These are phyloP conservation scores for Malassezia yamatoensis DNA, from an alignment of 1,284 basidiomycete genomes.

Conservation along the genomic window DNA sequence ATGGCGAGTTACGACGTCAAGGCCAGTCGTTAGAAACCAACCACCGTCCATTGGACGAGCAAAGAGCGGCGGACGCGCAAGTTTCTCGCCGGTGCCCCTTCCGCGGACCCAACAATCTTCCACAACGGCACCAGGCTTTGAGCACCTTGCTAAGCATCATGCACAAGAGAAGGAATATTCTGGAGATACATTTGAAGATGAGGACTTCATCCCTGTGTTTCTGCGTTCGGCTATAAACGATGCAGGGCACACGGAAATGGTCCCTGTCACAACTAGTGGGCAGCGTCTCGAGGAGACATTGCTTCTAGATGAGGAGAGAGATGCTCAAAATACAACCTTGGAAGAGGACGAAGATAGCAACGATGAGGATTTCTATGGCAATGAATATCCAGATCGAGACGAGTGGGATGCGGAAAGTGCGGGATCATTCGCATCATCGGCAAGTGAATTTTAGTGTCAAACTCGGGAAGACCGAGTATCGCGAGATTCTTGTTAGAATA, in stretches of 20 bases:
- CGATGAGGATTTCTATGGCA: slow-evolving; percentile 43
- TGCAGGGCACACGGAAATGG: not conserved
- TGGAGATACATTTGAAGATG: slow-evolving; percentile 9
- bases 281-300: slow-evolving; percentile 7
- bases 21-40: not conserved
- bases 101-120: slow-evolving; percentile 16
- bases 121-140: slow-evolving; percentile 14
- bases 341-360: slow-evolving; percentile 46
- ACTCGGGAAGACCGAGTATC: not conserved
- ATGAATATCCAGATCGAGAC: slow-evolving; percentile 43
- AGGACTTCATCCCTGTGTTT: slow-evolving; percentile 7
- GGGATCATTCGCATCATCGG: not conserved
- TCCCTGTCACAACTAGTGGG: slow-evolving; percentile 1
- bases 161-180: not conserved
- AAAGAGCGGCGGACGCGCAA: not conserved
- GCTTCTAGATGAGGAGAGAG: slow-evolving; percentile 21
- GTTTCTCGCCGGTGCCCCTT: slow-evolving; percentile 16
- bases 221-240: slow-evolving; percentile 8
- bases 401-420: slow-evolving; percentile 13
- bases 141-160: slow-evolving; percentile 7
- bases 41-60: slow-evolving; percentile 23
- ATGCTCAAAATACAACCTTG: slow-evolving; percentile 15
- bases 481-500: no score
- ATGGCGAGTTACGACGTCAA: slow-evolving; percentile 11
- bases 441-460: no score